Base-by-base conservation (phyloP, 495 filamentous ascomycete genomes). In the Penicillium soppii region DNA sequence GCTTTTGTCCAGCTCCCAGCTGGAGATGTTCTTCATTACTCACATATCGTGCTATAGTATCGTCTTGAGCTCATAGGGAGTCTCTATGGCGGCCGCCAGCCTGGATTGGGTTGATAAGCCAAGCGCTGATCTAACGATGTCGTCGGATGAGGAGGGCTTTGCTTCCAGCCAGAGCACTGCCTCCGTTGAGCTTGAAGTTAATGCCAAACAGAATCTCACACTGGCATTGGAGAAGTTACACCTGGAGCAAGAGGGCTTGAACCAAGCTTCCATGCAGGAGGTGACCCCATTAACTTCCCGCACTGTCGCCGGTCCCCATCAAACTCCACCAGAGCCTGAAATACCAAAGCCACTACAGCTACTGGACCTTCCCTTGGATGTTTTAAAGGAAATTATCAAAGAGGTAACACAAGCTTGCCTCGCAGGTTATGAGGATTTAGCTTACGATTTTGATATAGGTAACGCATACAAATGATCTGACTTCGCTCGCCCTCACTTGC, bases 311-410 rank as follows among this genome's bases (percentile, higher is more conserved):
- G n/a, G 30, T 10, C 50, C 39, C 6, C 46, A 46, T 22, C 33
- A 50, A 23, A 36, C 27, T 5, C 32, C 21, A 4, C 41, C 33
- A n/a, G 33, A 47, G 19, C 22, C 15, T 12, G 12, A 44, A 38
- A 43, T 26, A 20, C 19, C 46, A 12, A 65, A 60, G 20, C 75
- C 74, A 15, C 59, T 85, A 25, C 73, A 75, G 15, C 75, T 97
- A 23, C 75, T 96, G 7, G 88, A 96, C 56, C 78, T 97, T 9
- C 92, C 92, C 1, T 71, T 95, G 51, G 92, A 97, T 67, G 81
- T 96, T 16, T 67, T 97, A 44, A 89, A 88, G 56, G 80, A 91
- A 54, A 92, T 97, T 48, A 82, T 95, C 45, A 92, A 91, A 71
- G 88, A 96, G 82, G 92, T 87, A 72, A 62, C 76, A 20, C n/a